These are phyloP conservation scores for Alternaria metachromatica DNA, from an alignment of 2,329 filamentous ascomycete genomes.

Conservation along the genomic window DNA sequence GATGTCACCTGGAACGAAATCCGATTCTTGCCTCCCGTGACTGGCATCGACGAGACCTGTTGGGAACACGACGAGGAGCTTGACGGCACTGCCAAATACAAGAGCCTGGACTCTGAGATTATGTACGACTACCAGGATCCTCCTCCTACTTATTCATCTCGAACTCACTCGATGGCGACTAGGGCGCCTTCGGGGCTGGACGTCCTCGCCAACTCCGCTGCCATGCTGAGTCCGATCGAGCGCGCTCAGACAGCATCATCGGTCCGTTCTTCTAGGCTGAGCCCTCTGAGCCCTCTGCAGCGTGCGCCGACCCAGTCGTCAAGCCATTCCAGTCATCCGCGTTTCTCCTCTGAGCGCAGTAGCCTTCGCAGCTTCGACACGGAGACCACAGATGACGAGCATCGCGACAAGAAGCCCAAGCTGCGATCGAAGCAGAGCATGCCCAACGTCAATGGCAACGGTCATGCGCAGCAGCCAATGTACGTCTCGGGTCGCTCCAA, in stretches of 20 bases:
- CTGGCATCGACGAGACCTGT: conserved; percentile 44
- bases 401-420: conserved; percentile 51
- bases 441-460: conserved; percentile 35
- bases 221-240: conserved; percentile 44
- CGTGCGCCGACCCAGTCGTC: conserved; percentile 21
- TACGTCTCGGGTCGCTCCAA: conserved; percentile 52
- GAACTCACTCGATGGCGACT: conserved; percentile 48
- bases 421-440: conserved; percentile 46
- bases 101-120: conserved; percentile 49
- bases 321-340: conserved; percentile 26
- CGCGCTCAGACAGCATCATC: conserved; percentile 34
- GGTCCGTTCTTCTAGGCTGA: conserved; percentile 15
- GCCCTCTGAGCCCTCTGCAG: conserved; percentile 19
- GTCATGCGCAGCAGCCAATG: conserved; percentile 37
- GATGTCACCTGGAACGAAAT: conserved; percentile 52
- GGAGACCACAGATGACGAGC: conserved; percentile 48
- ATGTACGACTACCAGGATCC: conserved; percentile 53
- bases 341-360: conserved; percentile 44
- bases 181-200: conserved; percentile 48
- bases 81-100: conserved; percentile 46
- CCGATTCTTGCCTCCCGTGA: conserved; percentile 41
- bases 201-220: conserved; percentile 48
- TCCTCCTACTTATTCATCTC: conserved; percentile 52
- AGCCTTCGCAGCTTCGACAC: conserved; percentile 48
- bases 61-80: conserved; percentile 51